Evolutionary conservation across 805 yeast genomes (phyloP).

Genomic region (Clavispora phyllophila): DNA sequence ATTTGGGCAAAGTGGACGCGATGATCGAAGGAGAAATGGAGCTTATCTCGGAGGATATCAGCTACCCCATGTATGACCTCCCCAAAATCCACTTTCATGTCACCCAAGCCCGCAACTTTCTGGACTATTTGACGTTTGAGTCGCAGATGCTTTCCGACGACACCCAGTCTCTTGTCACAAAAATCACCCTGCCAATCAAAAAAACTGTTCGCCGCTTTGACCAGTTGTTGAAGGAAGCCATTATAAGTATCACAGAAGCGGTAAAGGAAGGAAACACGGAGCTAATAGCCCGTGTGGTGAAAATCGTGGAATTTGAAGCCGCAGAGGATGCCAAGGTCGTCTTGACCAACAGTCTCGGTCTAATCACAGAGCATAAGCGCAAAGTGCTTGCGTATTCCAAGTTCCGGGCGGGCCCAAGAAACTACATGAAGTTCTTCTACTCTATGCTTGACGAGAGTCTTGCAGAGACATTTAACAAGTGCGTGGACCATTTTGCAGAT

Average conservation of each 20-base stretch:
- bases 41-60: slow-evolving; percentile 27
- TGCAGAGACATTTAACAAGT: slow-evolving; percentile 60
- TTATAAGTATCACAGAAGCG: slow-evolving; percentile 66
- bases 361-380: slow-evolving; percentile 14
- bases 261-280: slow-evolving; percentile 63
- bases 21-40: slow-evolving; percentile 45
- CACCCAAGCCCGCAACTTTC: slow-evolving; percentile 68
- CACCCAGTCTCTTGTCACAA: slow-evolving; percentile 58
- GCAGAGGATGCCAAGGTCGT: slow-evolving; percentile 59
- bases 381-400: slow-evolving; percentile 23
- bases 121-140: slow-evolving; percentile 64
- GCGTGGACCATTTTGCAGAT: slow-evolving; percentile 47
- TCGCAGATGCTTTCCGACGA: slow-evolving; percentile 51
- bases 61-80: slow-evolving; percentile 49
- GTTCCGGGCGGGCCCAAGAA: slow-evolving; percentile 41
- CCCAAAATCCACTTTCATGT: slow-evolving; percentile 66
- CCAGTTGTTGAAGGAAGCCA: slow-evolving; percentile 56
- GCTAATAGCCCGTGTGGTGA: slow-evolving; percentile 65
- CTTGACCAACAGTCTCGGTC: slow-evolving; percentile 27
- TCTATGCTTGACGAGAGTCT: slow-evolving; percentile 56
- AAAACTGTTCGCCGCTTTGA: slow-evolving; percentile 56
- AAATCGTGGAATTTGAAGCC: slow-evolving; percentile 77
- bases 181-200: slow-evolving; percentile 45
- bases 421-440: slow-evolving; percentile 58
- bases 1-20: slow-evolving; percentile 45